A percentile compares a stretch with the other conserved stretches of the same genome.
phyloP scores from a whole-genome alignment of 441 rosid species.

The Metrosideros polymorpha region DNA sequence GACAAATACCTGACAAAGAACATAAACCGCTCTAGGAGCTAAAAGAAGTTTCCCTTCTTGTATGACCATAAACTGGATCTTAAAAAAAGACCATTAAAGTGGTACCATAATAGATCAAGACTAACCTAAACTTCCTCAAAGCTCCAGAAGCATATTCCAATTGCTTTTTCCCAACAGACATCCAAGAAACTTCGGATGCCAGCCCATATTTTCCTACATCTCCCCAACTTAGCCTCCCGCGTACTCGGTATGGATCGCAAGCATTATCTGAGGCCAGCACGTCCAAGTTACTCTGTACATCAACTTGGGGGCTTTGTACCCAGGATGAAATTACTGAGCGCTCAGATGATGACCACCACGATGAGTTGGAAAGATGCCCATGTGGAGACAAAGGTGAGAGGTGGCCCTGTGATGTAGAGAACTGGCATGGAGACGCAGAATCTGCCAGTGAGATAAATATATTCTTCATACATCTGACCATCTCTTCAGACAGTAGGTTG shows the following conservation, averaged over 20 bases:
- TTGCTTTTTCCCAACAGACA: constrained; percentile 65
- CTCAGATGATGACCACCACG: constrained; percentile 70
- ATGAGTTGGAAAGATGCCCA: constrained; percentile 50
- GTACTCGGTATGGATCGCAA: constrained; percentile 53
- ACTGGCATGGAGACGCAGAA: constrained; percentile 34
- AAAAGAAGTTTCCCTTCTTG: neutral
- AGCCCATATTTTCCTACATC: constrained; percentile 53
- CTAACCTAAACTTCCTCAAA: constrained; percentile 60
- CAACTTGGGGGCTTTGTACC: constrained; percentile 60
- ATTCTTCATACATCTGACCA: constrained; percentile 68
- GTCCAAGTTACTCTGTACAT: constrained; percentile 38
- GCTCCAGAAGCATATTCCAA: constrained; percentile 68
- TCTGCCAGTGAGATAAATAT: constrained; percentile 58
- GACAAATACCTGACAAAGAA: neutral
- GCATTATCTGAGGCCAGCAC: constrained; percentile 40
- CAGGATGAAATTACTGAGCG: constrained; percentile 48
- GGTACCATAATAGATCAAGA: neutral
- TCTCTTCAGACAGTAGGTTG: constrained; percentile 53
- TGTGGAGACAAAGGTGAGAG: constrained; percentile 34
- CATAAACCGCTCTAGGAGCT: neutral
- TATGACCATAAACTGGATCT: neutral
- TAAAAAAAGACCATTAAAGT: neutral
- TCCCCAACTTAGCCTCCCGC: constrained; percentile 59
- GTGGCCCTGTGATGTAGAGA: constrained; percentile 35
- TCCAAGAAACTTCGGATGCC: constrained; percentile 58